These are phyloP conservation scores for Penicillium sp. DNA, from an alignment of 2,329 filamentous ascomycete genomes.

Conservation along the genomic window DNA sequence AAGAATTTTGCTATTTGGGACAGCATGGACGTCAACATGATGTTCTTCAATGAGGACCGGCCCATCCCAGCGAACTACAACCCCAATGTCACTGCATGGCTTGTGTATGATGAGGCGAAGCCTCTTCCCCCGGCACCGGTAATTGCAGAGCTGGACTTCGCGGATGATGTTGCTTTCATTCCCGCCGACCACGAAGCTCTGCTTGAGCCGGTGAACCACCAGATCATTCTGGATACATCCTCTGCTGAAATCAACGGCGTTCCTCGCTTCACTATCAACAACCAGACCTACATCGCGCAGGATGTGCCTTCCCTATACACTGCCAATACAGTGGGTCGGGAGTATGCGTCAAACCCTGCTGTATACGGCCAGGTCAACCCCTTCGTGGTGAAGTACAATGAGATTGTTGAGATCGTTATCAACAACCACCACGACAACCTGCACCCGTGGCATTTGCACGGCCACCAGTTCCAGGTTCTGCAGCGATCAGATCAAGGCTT, in stretches of 20 bases:
- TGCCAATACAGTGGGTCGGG: constrained; percentile 60
- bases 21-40: constrained; percentile 67
- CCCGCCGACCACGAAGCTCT: constrained; percentile 25
- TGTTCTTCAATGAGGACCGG: constrained; percentile 31
- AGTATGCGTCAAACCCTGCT: constrained; percentile 55
- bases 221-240: constrained; percentile 44
- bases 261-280: constrained; percentile 65
- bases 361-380: constrained; percentile 70
- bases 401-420: constrained; percentile 43
- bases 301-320: constrained; percentile 82
- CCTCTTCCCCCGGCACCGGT: constrained; percentile 51
- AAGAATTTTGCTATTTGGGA: constrained; percentile 68
- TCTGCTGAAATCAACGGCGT: constrained; percentile 72
- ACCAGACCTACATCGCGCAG: constrained; percentile 71
- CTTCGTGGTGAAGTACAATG: constrained; percentile 66
- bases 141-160: constrained; percentile 64
- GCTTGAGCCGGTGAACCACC: constrained; percentile 30
- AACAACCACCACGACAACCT: constrained; percentile 37
- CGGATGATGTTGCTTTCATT: constrained; percentile 61
- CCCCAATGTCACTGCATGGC: constrained; percentile 49
- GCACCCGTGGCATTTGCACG: constrained; percentile 55
- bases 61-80: constrained; percentile 66
- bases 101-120: constrained; percentile 55
- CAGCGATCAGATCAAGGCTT: constrained; percentile 28
- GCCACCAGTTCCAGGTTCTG: constrained; percentile 53